Conservation (phyloP, 106 monocot species). For the Phalaenopsis aphrodite region DNA sequence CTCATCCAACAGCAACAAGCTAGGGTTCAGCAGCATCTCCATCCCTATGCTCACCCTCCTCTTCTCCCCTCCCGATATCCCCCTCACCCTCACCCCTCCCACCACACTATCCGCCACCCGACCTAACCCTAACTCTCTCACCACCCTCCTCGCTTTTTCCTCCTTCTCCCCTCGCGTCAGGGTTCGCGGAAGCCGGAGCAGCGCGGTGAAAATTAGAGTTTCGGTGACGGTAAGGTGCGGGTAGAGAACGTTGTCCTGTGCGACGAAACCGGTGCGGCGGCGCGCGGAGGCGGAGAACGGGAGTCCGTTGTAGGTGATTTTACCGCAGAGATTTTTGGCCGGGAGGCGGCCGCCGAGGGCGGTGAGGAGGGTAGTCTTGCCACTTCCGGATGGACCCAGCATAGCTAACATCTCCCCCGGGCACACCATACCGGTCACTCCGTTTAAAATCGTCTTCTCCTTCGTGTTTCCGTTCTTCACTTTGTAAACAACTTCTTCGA, state of each 20-base stretch:
- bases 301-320: slow-evolving; percentile 47
- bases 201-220: slow-evolving; percentile 47
- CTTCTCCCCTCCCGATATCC: slow-evolving; percentile 52
- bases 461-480: slow-evolving; percentile 4
- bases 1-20: slow-evolving; percentile 45
- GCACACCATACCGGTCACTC: slow-evolving; percentile 36
- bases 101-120: slow-evolving; percentile 22
- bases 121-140: slow-evolving; percentile 28
- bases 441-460: slow-evolving; percentile 45
- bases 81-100: slow-evolving; percentile 32
- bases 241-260: slow-evolving; percentile 65
- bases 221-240: slow-evolving; percentile 58
- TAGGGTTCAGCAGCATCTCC: slow-evolving; percentile 57
- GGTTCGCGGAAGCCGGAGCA: slow-evolving; percentile 34
- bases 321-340: slow-evolving; percentile 30
- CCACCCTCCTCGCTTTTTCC: slow-evolving; percentile 23
- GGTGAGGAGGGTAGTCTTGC: slow-evolving; percentile 68
- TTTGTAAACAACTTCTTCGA: slow-evolving; percentile 28
- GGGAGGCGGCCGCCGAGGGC: slow-evolving; percentile 41
- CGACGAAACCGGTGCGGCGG: slow-evolving; percentile 44
- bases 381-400: slow-evolving; percentile 71
- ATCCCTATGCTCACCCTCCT: slow-evolving; percentile 48
- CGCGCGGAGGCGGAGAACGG: slow-evolving; percentile 33
- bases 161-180: slow-evolving; percentile 25
- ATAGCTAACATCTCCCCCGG: slow-evolving; percentile 69